These are phyloP conservation scores for Macrocystidia cucumis DNA, from an alignment of 1,284 basidiomycete species.

Conservation along the genomic window DNA sequence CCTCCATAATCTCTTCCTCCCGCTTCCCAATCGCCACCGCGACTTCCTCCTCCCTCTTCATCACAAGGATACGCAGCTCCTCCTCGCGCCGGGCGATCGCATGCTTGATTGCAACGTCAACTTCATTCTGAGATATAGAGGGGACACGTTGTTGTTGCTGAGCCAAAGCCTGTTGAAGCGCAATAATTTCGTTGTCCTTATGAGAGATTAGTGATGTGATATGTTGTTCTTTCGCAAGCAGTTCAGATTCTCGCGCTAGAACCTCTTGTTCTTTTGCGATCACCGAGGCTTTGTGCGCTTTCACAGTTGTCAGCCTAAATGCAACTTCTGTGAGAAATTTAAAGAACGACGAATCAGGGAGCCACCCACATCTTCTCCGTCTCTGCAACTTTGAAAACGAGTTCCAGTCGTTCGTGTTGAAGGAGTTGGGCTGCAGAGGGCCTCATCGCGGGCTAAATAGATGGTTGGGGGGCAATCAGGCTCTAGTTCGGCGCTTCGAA, in stretches of 20 bases:
- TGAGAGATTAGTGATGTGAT: slow-evolving; percentile 37
- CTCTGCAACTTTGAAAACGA: slow-evolving; percentile 69
- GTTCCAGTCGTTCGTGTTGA: slow-evolving; percentile 67
- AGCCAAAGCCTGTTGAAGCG: slow-evolving; percentile 35
- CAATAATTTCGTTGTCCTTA: slow-evolving; percentile 52
- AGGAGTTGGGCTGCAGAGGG: slow-evolving; percentile 76
- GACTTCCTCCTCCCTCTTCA: slow-evolving; percentile 64
- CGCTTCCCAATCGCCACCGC: slow-evolving; percentile 52
- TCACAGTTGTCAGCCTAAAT: slow-evolving; percentile 51
- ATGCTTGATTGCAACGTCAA: slow-evolving; percentile 49
- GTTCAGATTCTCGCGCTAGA: slow-evolving; percentile 41
- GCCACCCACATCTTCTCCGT: slow-evolving; percentile 68
- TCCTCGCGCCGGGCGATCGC: slow-evolving; percentile 60
- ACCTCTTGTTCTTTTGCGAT: slow-evolving; percentile 65
- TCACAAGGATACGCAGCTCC: slow-evolving; percentile 54
- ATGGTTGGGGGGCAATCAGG: slow-evolving; percentile 2
- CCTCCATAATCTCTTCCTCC: slow-evolving; percentile 66
- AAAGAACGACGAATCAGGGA: neutral
- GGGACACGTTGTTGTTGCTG: slow-evolving; percentile 23
- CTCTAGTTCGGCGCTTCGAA: slow-evolving; percentile 1
- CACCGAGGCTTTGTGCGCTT: slow-evolving; percentile 49
- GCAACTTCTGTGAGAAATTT: slow-evolving; percentile 1
- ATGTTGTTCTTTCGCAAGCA: slow-evolving; percentile 48
- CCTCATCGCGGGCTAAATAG: slow-evolving; percentile 66
- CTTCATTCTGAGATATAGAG: slow-evolving; percentile 29